Evolutionary conservation across 2,329 filamentous ascomycete genomes (phyloP), one percentile per base, ranked within the genome.

Genomic region (Fusarium penzigii): DNA sequence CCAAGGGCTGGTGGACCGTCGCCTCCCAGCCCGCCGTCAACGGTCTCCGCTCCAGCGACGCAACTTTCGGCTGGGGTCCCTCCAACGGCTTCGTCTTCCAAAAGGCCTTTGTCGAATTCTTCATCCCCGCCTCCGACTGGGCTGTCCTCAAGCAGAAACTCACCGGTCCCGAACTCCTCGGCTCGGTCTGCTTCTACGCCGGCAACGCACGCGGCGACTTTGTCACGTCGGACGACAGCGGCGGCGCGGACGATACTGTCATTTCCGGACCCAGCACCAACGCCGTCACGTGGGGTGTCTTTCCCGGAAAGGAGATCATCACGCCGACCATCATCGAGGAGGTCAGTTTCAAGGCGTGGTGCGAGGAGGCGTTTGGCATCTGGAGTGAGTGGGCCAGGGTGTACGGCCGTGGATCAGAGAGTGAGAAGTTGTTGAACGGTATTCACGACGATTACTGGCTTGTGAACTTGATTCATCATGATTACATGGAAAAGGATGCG

Each of bases 101-200:
- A 68, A 99, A 97, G 74, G 89, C 93, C 0, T 99, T 99, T 71
- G 92, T 99, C 46, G 94, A 99, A 71, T 91, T 97, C 75, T 99
- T 99, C 78, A 76, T 96, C 52, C 86, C 92, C 0, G 75, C 79
- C 0, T 71, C 80, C 1, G 89, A 93, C 69, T 97, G 92, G 86
- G 71, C 75, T 14, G 69, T 70, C 2, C 79, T 99, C 32, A 81
- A 83, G 57, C 78, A 79, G 5, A 82, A 84, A 52, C 82, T 97
- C 42, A 68, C 72, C 47, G 75, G 74, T 11, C 73, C 82, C 36
- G 83, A 84, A 48, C 75, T 83, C 14, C 78, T 84, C 44, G 84
- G 87, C 40, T 80, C 84, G 46, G 82, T 97, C 38, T 91, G 89
- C 60, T 99, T 90, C 80, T 97, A 96, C 72, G 93, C 93, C 5